These are phyloP conservation scores for Blastobotrys attinorum DNA, from an alignment of 805 yeast species.

Conservation along the genomic window DNA sequence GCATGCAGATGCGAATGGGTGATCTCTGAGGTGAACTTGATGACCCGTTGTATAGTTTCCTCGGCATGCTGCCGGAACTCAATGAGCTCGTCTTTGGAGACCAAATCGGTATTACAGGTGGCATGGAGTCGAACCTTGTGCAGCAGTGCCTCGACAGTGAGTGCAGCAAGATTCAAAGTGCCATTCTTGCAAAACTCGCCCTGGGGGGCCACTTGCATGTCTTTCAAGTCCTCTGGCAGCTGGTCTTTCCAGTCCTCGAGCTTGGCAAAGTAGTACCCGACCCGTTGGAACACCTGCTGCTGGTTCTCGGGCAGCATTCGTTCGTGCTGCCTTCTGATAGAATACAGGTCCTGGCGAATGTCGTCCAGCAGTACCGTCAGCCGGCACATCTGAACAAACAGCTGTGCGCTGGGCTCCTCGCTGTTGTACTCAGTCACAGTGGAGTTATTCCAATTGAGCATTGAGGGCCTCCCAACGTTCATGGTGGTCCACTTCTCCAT, in stretches of 20 bases:
- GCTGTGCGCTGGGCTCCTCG: conserved; percentile 22
- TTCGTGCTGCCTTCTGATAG: conserved; percentile 11
- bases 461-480: conserved; percentile 28
- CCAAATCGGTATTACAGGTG: conserved; percentile 11
- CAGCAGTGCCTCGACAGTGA: conserved; percentile 26
- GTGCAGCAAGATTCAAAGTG: conserved; percentile 22
- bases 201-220: conserved; percentile 19
- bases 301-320: conserved; percentile 7
- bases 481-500: conserved; percentile 32
- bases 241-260: conserved; percentile 21
- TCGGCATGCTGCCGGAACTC: conserved; percentile 23
- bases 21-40: conserved; percentile 26
- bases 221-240: conserved; percentile 22
- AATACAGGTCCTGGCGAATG: conserved; percentile 21
- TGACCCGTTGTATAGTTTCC: conserved; percentile 23
- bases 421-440: conserved; percentile 16
- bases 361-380: conserved; percentile 24
- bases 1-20: conserved; percentile 30
- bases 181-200: conserved; percentile 28
- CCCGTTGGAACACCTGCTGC: conserved; percentile 9
- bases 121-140: conserved; percentile 23
- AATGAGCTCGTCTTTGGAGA: conserved; percentile 8
- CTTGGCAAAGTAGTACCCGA: conserved; percentile 14
- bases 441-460: conserved; percentile 16
- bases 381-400: conserved; percentile 22